Evolutionary conservation across 2,329 filamentous ascomycete species (phyloP).

Genomic region (Penicillium sp.): DNA sequence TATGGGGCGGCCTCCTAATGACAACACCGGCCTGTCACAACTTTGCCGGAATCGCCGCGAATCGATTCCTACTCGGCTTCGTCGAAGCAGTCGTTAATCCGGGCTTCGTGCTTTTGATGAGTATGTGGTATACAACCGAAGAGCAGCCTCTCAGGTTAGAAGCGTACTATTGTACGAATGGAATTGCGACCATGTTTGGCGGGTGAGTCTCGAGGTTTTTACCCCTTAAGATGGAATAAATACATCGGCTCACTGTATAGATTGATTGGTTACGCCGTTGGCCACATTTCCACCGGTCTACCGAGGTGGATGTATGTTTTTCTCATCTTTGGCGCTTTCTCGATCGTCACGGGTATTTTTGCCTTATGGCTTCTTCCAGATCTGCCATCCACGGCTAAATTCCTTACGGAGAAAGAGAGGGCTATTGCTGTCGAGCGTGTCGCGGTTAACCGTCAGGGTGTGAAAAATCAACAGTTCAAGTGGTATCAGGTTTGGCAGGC

Average conservation of each 20-base stretch:
- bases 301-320: slow-evolving; percentile 63
- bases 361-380: slow-evolving; percentile 49
- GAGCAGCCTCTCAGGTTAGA: slow-evolving; percentile 59
- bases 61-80: slow-evolving; percentile 52
- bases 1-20: slow-evolving; percentile 53
- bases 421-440: slow-evolving; percentile 60
- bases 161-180: slow-evolving; percentile 63
- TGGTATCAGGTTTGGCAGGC: slow-evolving; percentile 54
- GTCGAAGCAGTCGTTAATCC: slow-evolving; percentile 56
- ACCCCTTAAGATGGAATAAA: too few relatives aligned
- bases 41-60: slow-evolving; percentile 50
- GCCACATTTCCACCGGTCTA: slow-evolving; percentile 59
- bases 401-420: slow-evolving; percentile 55
- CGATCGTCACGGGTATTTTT: slow-evolving; percentile 41
- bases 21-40: slow-evolving; percentile 48
- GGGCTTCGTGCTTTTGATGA: slow-evolving; percentile 55
- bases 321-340: slow-evolving; percentile 55
- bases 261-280: slow-evolving; percentile 62
- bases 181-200: slow-evolving; percentile 66
- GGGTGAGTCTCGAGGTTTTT: slow-evolving; percentile 46
- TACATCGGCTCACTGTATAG: too few relatives aligned
- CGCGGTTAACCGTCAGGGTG: slow-evolving; percentile 55
- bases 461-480: slow-evolving; percentile 58
- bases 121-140: slow-evolving; percentile 55
- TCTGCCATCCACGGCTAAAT: slow-evolving; percentile 49